Conservation (phyloP, 176 grass and related monocot genomes). For the Saccharum spontaneum region DNA sequence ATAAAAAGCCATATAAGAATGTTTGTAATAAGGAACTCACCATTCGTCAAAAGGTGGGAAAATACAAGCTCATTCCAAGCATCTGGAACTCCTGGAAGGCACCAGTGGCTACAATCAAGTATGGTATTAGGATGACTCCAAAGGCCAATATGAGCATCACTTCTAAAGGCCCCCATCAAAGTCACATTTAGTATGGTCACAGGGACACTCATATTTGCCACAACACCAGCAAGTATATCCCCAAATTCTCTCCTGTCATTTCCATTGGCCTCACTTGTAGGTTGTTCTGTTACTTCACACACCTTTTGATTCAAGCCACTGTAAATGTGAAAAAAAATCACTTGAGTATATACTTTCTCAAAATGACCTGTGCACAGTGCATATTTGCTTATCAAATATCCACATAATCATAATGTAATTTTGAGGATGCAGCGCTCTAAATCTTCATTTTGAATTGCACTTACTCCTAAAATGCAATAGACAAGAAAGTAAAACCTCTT, state of each 20-base stretch:
- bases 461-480: not conserved
- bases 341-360: constrained; percentile 2
- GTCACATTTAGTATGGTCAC: constrained; percentile 83
- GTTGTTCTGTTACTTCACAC: constrained; percentile 73
- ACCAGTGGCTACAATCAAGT: constrained; percentile 98
- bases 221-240: constrained; percentile 67
- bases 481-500: not conserved
- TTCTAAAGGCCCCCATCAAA: constrained; percentile 83
- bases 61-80: constrained; percentile 93
- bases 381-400: not conserved
- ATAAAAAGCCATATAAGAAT: not conserved
- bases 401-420: not conserved
- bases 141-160: constrained; percentile 90
- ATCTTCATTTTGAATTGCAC: constrained; percentile 9
- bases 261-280: constrained; percentile 65
- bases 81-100: constrained; percentile 89
- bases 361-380: not conserved
- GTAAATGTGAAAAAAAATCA: constrained; percentile 15
- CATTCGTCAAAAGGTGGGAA: constrained; percentile 68
- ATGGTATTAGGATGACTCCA: constrained; percentile 88
- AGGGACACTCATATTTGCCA: constrained; percentile 56
- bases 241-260: constrained; percentile 76
- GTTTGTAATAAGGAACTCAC: constrained; percentile 42
- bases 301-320: constrained; percentile 81
- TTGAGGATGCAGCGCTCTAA: not conserved